These are phyloP conservation scores for Leccinum variicolor DNA, from an alignment of 768 basidiomycete genomes.

Conservation along the genomic window DNA sequence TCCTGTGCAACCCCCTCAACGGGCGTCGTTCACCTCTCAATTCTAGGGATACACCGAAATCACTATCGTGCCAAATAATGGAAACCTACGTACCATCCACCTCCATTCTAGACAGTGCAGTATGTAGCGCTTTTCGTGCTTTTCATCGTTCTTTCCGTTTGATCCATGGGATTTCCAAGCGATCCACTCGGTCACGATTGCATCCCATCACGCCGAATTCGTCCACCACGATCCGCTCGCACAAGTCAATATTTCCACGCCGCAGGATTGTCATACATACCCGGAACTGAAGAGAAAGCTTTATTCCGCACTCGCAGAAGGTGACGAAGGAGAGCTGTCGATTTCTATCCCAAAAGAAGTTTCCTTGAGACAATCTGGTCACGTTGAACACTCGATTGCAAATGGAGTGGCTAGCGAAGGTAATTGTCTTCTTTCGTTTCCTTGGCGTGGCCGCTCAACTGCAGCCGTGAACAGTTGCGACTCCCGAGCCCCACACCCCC, in stretches of 20 bases:
- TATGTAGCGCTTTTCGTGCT: conserved; percentile 38
- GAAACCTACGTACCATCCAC: conserved; percentile 77
- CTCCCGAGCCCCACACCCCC: conserved; percentile 81
- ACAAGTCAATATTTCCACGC: conserved; percentile 60
- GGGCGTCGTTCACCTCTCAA: conserved; percentile 17
- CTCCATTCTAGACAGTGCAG: conserved; percentile 88
- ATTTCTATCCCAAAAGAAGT: conserved; percentile 81
- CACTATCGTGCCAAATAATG: conserved; percentile 77
- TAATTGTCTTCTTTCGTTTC: conserved; percentile 24
- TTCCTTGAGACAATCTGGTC: conserved; percentile 57
- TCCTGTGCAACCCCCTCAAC: conserved; percentile 18
- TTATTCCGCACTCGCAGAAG: conserved; percentile 86
- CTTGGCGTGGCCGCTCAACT: conserved; percentile 6
- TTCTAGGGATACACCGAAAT: conserved; percentile 90
- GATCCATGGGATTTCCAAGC: conserved; percentile 39
- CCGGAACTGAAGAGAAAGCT: conserved; percentile 91
- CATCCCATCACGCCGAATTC: conserved; percentile 71
- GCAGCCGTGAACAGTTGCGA: conserved; percentile 46
- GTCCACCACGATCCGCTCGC: conserved; percentile 72
- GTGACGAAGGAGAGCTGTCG: conserved; percentile 92
- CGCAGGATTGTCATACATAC: conserved; percentile 81
- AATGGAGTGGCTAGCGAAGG: conserved; percentile 56
- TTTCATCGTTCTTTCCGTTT: conserved; percentile 18
- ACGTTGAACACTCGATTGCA: conserved; percentile 32
- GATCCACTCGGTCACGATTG: conserved; percentile 71